phyloP scores from a whole-genome alignment of 2,329 filamentous ascomycete species.

The Corinectria fuckeliana region DNA sequence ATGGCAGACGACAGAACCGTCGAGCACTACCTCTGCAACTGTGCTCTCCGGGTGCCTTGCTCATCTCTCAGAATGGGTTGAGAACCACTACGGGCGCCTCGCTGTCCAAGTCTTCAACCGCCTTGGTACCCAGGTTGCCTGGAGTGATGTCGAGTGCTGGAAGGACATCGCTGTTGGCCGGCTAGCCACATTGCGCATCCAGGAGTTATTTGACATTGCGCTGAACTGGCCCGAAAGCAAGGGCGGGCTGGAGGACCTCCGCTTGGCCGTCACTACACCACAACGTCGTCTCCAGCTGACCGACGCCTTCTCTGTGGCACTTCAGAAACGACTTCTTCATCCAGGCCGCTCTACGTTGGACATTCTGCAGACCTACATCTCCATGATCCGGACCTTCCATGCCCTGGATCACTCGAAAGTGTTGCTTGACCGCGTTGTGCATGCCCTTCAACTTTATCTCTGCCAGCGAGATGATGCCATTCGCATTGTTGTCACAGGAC shows the following conservation, averaged over 20 bases:
- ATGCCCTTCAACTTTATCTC: constrained; percentile 76
- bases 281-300: constrained; percentile 74
- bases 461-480: constrained; percentile 80
- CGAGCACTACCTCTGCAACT: constrained; percentile 18
- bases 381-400: constrained; percentile 79
- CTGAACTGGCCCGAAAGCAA: constrained; percentile 75
- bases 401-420: constrained; percentile 79
- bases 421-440: constrained; percentile 75
- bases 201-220: constrained; percentile 80
- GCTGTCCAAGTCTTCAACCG: constrained; percentile 65
- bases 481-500: constrained; percentile 75
- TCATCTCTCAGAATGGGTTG: constrained; percentile 70
- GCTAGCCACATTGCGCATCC: constrained; percentile 71
- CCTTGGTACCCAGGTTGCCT: constrained; percentile 54
- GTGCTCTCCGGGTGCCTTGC: constrained; percentile 61
- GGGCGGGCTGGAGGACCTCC: constrained; percentile 76
- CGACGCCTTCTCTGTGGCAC: constrained; percentile 68
- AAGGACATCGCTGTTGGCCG: constrained; percentile 73
- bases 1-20: constrained; percentile 52
- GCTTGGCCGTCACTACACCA: constrained; percentile 71
- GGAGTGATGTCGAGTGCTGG: constrained; percentile 69
- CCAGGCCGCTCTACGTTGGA: constrained; percentile 78
- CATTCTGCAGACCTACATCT: constrained; percentile 79
- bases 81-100: constrained; percentile 69
- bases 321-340: constrained; percentile 73